Evolutionary conservation across 2,329 filamentous ascomycete genomes (phyloP), one percentile per base, ranked within the genome.

Genomic region (Hymenotorrendiella dingleyae): DNA sequence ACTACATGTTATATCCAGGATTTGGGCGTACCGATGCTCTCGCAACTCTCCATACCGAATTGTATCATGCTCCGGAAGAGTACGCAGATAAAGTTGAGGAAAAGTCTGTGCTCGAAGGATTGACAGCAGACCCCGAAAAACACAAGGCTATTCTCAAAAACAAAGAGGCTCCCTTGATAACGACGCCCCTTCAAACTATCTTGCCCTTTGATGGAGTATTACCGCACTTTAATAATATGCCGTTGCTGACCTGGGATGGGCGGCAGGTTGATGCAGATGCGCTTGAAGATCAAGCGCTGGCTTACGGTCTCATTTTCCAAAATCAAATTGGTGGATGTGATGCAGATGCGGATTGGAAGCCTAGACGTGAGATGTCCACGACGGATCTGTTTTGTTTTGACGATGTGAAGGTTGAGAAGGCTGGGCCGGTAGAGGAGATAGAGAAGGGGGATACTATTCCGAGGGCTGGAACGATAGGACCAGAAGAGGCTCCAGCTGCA

Each of bases 1-100:
- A 94, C 64, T 80, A 76, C 54, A 80, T 86, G 40, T 64, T 94
- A 1, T 95, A 95, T 57, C 91, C 91, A 0, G 77, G 80, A 27
- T 70, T 76, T 16, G 64, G 66, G 11, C 46, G 40, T n/a, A 21
- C 43, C 22, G 47, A 57, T 45, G 42, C 76, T 4, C 66, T 94
- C 10, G 78, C 80, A n/a, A 84, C 80, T 0, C 68, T 91, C 1
- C 90, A 96, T 62, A 78, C 74, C 46, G 90, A 96, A 52, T 66
- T 94, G 4, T 80, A 79, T 46, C 74, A 78, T 28, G 59, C 72
- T 2, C 89, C 89, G 0, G 88, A 95, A 62, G 90, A 82, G 55
- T 80, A 76, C 47, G 30, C 36, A 10, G 42, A 55, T 8, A 54
- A 61, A 17, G 44, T 46, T 29, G 56, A 38, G 38, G 48, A 36